These are phyloP conservation scores for Neoboletus brunneissimus DNA, from an alignment of 768 basidiomycete species.

Conservation along the genomic window DNA sequence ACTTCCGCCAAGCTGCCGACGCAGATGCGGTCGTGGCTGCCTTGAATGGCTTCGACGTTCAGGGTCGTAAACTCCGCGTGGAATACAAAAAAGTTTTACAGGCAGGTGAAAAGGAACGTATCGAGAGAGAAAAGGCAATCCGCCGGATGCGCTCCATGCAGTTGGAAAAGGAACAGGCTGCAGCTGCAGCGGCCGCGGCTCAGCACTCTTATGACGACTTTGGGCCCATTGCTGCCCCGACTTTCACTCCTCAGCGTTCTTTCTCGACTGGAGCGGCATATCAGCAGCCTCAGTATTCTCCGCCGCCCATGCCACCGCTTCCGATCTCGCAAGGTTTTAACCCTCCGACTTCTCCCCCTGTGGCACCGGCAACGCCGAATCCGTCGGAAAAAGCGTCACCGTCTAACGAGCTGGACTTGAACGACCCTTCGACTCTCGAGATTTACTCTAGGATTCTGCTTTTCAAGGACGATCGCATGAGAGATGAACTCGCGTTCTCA, in stretches of 20 bases:
- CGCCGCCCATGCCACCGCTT: conserved; percentile 45
- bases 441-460: conserved; percentile 95
- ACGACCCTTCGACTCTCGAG: conserved; percentile 93
- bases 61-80: conserved; percentile 94
- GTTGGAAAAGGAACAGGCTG: conserved; percentile 83
- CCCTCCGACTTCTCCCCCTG: conserved; percentile 49
- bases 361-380: conserved; percentile 58
- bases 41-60: conserved; percentile 93
- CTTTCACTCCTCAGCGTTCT: conserved; percentile 70
- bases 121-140: conserved; percentile 97
- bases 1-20: conserved; percentile 88
- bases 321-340: conserved; percentile 42
- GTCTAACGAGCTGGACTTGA: conserved; percentile 83
- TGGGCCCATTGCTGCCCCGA: conserved; percentile 51
- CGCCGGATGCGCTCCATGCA: conserved; percentile 98
- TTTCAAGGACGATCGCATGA: conserved; percentile 97
- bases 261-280: conserved; percentile 62
- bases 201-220: conserved; percentile 71
- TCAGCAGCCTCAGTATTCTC: conserved; percentile 64
- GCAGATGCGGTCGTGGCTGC: conserved; percentile 96
- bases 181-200: conserved; percentile 29
- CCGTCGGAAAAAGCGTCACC: conserved; percentile 60
- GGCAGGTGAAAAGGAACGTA: conserved; percentile 97
- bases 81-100: conserved; percentile 99
- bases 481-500: conserved; percentile 97